phyloP scores from a whole-genome alignment of 495 filamentous ascomycete species.

The Penicillium pulvis region DNA sequence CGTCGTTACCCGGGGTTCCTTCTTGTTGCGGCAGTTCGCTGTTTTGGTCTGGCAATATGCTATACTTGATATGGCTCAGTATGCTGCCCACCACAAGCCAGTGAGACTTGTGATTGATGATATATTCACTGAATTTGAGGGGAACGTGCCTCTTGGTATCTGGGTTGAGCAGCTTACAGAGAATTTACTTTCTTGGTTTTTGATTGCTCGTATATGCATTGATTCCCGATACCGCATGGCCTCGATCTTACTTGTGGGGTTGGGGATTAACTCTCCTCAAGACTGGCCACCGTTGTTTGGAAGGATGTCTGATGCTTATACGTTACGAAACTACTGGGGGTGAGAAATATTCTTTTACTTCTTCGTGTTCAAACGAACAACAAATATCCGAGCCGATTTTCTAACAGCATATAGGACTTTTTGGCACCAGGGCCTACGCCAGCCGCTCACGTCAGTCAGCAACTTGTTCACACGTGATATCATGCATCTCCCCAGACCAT shows the following conservation, averaged over 20 bases:
- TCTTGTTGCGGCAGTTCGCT: conserved; percentile 20
- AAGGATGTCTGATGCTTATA: conserved; percentile 33
- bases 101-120: background rate
- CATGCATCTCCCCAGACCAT: conserved; percentile 28
- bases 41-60: conserved; percentile 26
- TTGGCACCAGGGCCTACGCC: conserved; percentile 44
- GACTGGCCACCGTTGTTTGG: conserved; percentile 40
- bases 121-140: background rate
- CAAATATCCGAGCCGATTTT: no score
- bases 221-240: conserved; percentile 18
- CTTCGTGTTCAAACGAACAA: background rate
- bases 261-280: conserved; percentile 9
- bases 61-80: conserved; percentile 12
- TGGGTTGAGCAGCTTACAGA: conserved; percentile 12
- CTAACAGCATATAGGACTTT: conserved; percentile 31
- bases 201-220: conserved; percentile 14
- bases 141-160: conserved; percentile 9
- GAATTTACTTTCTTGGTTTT: conserved; percentile 15
- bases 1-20: background rate
- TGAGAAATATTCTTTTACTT: conserved; percentile 10
- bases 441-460: conserved; percentile 28
- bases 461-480: conserved; percentile 30
- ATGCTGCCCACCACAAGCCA: background rate
- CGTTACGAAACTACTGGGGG: conserved; percentile 35
- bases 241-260: conserved; percentile 21